Percentiles rank a stretch among this genome's conserved stretches.
phyloP scores from a whole-genome alignment of 2,329 filamentous ascomycete genomes.

The Zymoseptoria tritici region DNA sequence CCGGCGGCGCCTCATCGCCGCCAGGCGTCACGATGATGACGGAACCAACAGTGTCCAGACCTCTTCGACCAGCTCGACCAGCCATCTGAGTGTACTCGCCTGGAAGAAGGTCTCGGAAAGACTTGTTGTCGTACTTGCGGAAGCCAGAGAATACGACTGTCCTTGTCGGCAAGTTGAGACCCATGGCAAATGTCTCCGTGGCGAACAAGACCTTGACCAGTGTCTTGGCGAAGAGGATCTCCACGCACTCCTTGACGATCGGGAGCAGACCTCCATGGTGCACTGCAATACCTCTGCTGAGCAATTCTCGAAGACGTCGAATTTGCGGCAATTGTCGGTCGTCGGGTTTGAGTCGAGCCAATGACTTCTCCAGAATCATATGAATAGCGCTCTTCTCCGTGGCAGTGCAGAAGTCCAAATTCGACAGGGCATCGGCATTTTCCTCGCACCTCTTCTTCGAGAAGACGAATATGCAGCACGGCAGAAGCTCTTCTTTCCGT shows the following conservation, averaged over 20 bases:
- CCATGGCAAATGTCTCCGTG: conserved; percentile 98
- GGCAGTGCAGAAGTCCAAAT: conserved; percentile 89
- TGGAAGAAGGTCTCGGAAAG: conserved; percentile 81
- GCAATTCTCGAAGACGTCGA: conserved; percentile 72
- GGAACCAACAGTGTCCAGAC: conserved; percentile 83
- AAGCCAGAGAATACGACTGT: conserved; percentile 98
- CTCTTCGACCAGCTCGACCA: conserved; percentile 84
- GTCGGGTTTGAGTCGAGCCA: conserved; percentile 83
- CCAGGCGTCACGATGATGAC: conserved; percentile 84
- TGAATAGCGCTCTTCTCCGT: conserved; percentile 94
- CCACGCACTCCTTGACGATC: conserved; percentile 95
- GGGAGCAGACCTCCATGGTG: conserved; percentile 91
- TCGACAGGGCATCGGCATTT: conserved; percentile 89
- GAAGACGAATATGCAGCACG: conserved; percentile 96
- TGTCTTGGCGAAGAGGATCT: conserved; percentile 91
- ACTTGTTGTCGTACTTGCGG: conserved; percentile 89
- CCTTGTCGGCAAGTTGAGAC: conserved; percentile 86
- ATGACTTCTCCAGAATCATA: conserved; percentile 93
- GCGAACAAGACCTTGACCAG: conserved; percentile 95
- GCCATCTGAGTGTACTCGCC: conserved; percentile 99
- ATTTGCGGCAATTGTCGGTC: conserved; percentile 90
- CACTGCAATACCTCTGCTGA: conserved; percentile 84
- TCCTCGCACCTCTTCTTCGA: conserved; percentile 97
- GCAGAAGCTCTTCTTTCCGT: conserved; percentile 76
- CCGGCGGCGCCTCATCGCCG: conserved; percentile 80